Evolutionary conservation across 2,329 filamentous ascomycete species (phyloP).

Genomic region (Decorospora gaudefroyi): DNA sequence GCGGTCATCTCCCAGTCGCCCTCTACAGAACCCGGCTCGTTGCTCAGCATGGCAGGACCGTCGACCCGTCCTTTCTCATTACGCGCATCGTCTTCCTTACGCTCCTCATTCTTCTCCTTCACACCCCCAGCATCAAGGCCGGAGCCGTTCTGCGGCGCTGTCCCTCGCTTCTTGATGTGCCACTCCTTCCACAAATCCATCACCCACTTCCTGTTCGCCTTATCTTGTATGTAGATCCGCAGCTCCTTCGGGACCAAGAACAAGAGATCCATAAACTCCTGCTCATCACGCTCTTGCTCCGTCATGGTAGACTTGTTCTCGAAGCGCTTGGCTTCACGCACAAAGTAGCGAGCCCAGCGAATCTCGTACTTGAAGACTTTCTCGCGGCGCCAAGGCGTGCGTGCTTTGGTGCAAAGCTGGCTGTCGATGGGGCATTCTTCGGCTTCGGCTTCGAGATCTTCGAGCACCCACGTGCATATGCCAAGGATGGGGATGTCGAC

Average conservation of each 20-base stretch:
- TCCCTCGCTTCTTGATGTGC: constrained; percentile 24
- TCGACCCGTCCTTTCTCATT: neutral
- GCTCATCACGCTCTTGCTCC: constrained; percentile 18
- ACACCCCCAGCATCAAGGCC: neutral
- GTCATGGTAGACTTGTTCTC: constrained; percentile 12
- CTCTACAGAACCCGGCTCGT: too few relatives aligned
- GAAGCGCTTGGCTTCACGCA: constrained; percentile 24
- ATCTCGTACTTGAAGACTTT: constrained; percentile 29
- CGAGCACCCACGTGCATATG: constrained; percentile 17
- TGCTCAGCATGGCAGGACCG: neutral
- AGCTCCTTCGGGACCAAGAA: constrained; percentile 22
- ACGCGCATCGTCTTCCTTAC: neutral
- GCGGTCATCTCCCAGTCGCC: too few relatives aligned
- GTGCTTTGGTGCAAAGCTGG: constrained; percentile 6
- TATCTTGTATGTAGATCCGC: constrained; percentile 1
- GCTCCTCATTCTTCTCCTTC: neutral
- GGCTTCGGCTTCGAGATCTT: constrained; percentile 15
- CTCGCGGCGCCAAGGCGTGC: constrained; percentile 30
- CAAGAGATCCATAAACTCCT: constrained; percentile 10
- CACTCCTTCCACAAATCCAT: constrained; percentile 26
- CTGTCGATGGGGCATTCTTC: constrained; percentile 1
- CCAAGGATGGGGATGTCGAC: constrained; percentile 2
- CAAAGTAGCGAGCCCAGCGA: constrained; percentile 34
- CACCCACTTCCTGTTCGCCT: constrained; percentile 3
- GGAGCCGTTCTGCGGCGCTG: neutral